Base-by-base conservation (phyloP, 192 early-diverging fungal species). In the Umbelopsis sp. region DNA sequence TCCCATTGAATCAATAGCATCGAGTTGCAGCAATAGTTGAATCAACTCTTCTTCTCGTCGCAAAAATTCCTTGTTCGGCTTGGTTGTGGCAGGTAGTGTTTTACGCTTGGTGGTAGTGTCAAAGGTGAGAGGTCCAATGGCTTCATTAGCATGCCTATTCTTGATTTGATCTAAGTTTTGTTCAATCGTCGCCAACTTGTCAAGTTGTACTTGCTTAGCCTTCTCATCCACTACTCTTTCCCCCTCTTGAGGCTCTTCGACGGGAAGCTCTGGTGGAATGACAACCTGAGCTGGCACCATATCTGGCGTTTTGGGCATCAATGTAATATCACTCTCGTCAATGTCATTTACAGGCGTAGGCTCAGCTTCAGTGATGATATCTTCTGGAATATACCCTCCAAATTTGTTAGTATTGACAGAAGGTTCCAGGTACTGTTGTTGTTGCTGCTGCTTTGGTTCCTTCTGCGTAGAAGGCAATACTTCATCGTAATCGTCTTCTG, bases 331-430 rank as follows among this genome's bases (percentile, higher is more conserved):
- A 41, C 5, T 11, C 4, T 41, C 38, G 7, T 41, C 38, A 53
- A 70, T 14, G n/a, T 71, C 70, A 29, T 34, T 45, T 6, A 56
- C 59, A 16, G 70, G 70, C n/a, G 70, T 71, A 20, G 70, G 70
- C 29, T 71, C 70, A 29, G 70, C 70, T 22, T 62, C 54, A 34
- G 70, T 71, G 14, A 71, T 45, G 11, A 71, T 62, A 50, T 43
- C 36, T 22, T 71, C 54, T 21, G 70, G 70, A 7, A 71, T 62
- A 36, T 47, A 65, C 32, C 56, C 56, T 62, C 56, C 56, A 17
- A 62, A 20, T 6, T 29, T 26, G 1, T 26, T 62, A 20, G 56
- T 17, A 5, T 62, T 62, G 47, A 16, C 47, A 49, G 47, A 3
- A 16, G 47, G n/a, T 16, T 17, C 20, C 16, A n/a, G 47, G 20